Evolutionary conservation across 2,329 filamentous ascomycete genomes (phyloP).

Genomic region (Coniochaeta sp.): DNA sequence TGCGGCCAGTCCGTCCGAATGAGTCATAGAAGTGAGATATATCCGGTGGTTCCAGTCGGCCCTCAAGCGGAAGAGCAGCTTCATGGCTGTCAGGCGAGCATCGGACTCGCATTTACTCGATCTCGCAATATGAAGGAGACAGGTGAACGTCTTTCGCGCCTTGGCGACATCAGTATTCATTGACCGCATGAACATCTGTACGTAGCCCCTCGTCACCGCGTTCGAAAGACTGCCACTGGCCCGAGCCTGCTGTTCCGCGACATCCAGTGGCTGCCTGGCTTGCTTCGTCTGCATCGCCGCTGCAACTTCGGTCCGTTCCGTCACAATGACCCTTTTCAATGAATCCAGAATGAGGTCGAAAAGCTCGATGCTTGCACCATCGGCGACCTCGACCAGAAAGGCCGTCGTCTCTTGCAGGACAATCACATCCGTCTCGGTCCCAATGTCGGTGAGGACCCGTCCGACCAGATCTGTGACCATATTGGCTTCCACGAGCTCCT

Average conservation of each 20-base stretch:
- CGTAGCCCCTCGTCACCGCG: conserved; percentile 63
- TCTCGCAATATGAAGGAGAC: conserved; percentile 56
- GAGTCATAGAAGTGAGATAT: conserved; percentile 61
- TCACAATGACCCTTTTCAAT: conserved; percentile 41
- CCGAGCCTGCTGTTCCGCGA: conserved; percentile 16
- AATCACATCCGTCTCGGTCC: conserved; percentile 54
- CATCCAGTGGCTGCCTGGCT: conserved; percentile 8
- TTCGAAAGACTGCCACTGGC: conserved; percentile 54
- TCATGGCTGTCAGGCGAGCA: conserved; percentile 67
- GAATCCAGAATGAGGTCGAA: conserved; percentile 53
- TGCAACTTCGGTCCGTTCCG: conserved; percentile 38
- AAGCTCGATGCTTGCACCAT: conserved; percentile 47
- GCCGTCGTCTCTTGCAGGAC: conserved; percentile 59
- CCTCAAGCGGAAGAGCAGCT: conserved; percentile 72
- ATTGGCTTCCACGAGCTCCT: conserved; percentile 48
- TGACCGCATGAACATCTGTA: conserved; percentile 68
- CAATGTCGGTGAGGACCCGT: conserved; percentile 53
- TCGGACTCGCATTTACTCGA: conserved; percentile 55
- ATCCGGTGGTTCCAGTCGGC: conserved; percentile 76
- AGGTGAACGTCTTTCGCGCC: conserved; percentile 53
- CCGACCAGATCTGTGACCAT: conserved; percentile 52
- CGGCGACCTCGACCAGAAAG: conserved; percentile 58
- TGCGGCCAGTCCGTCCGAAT: conserved; percentile 66
- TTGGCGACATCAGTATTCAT: conserved; percentile 62
- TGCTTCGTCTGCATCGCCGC: conserved; percentile 20